Evolutionary conservation across 2,329 filamentous ascomycete species (phyloP).

Genomic region (Aspergillus neotritici): DNA sequence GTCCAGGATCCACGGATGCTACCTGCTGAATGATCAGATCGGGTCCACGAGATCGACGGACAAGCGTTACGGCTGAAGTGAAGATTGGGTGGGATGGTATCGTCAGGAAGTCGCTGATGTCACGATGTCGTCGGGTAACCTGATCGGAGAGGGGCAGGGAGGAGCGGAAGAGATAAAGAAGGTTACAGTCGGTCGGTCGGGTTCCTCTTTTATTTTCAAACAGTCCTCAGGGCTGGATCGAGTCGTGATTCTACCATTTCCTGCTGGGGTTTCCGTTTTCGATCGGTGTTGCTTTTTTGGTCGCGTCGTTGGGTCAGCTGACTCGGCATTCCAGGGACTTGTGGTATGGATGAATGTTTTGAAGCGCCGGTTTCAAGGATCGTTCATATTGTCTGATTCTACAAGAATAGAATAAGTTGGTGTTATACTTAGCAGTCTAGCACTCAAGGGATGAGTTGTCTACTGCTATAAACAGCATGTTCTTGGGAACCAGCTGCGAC

Average conservation of each 20-base stretch:
- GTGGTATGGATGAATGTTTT: background rate
- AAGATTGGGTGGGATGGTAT: background rate
- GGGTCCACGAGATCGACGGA: background rate
- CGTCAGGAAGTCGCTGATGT: slow-evolving; percentile 12
- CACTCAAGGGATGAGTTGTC: no score
- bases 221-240: background rate
- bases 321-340: background rate
- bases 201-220: background rate
- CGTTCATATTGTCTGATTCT: no score
- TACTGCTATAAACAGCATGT: no score
- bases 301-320: no score
- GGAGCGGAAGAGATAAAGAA: background rate
- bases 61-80: background rate
- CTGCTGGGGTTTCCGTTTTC: slow-evolving; percentile 3
- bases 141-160: no score
- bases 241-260: slow-evolving; percentile 8
- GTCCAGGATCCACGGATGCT: slow-evolving; percentile 16
- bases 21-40: slow-evolving; percentile 2
- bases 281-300: background rate
- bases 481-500: no score
- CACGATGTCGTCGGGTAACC: slow-evolving; percentile 10
- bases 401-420: background rate
- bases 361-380: no score
- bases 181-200: slow-evolving; percentile 4
- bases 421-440: background rate